These are phyloP conservation scores for Populus hybrid DNA, from an alignment of 441 rosid genomes.

Conservation along the genomic window DNA sequence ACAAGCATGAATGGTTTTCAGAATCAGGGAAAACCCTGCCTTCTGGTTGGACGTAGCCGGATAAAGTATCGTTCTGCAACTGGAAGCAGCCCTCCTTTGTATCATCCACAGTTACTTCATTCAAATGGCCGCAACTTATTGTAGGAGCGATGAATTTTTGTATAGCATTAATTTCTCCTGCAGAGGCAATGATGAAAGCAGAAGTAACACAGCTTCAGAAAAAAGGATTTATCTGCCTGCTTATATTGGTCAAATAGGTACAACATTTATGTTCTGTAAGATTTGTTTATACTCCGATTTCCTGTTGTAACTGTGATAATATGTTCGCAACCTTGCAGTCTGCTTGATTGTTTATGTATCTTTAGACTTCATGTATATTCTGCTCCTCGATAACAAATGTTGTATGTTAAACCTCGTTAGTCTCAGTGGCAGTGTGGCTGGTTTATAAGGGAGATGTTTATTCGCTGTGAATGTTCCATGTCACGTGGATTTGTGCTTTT, in stretches of 20 bases:
- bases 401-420: neutral
- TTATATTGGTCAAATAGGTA: constrained; percentile 23
- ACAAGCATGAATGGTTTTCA: constrained; percentile 98
- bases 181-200: constrained; percentile 11
- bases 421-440: neutral
- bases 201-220: constrained; percentile 3
- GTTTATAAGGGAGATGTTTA: no score
- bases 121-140: constrained; percentile 22
- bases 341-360: constrained; percentile 5
- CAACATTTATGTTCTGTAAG: constrained; percentile 22
- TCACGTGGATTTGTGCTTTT: neutral
- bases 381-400: neutral
- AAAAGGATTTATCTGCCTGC: constrained; percentile 21
- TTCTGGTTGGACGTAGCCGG: constrained; percentile 37
- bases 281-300: constrained; percentile 24
- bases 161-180: constrained; percentile 21
- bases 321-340: constrained; percentile 11
- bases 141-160: constrained; percentile 20
- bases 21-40: no score
- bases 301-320: constrained; percentile 31
- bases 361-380: neutral
- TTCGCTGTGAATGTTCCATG: neutral
- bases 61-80: neutral
- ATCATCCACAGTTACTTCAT: constrained; percentile 10
- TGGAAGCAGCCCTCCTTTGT: constrained; percentile 15